Evolutionary conservation across 768 basidiomycete species (phyloP).

Genomic region (Mycena amicta): DNA sequence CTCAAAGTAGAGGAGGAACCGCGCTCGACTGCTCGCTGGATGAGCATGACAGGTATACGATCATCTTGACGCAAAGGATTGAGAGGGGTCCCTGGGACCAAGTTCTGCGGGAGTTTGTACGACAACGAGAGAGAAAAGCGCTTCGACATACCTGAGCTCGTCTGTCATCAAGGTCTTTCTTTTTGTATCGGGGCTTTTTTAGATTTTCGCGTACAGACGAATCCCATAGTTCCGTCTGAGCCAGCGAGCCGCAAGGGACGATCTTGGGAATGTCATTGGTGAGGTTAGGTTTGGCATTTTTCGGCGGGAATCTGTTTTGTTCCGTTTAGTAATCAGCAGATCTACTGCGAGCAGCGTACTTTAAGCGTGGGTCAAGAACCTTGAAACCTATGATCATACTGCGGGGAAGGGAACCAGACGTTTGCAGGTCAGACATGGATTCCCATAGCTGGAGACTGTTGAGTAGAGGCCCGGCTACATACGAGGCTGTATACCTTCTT

Average conservation of each 20-base stretch:
- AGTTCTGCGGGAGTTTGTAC: conserved; percentile 48
- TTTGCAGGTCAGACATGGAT: conserved; percentile 59
- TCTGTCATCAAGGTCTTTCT: conserved; percentile 85
- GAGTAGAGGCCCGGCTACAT: background rate
- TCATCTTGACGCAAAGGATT: conserved; percentile 73
- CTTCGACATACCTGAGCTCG: conserved; percentile 60
- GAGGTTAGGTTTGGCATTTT: conserved; percentile 57
- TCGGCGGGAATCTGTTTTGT: conserved; percentile 84
- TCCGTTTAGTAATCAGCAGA: background rate
- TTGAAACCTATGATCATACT: conserved; percentile 80
- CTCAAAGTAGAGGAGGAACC: conserved; percentile 36
- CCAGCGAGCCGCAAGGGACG: conserved; percentile 60
- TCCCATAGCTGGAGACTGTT: conserved; percentile 62
- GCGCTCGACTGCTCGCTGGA: conserved; percentile 72
- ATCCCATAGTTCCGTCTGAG: conserved; percentile 78
- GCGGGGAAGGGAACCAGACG: conserved; percentile 66
- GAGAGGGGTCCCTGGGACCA: conserved; percentile 77
- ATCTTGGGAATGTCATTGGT: conserved; percentile 35
- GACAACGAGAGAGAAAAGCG: background rate
- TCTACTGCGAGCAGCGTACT: conserved; percentile 46
- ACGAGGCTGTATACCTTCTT: conserved; percentile 46
- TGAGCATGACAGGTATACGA: conserved; percentile 79
- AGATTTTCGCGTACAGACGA: conserved; percentile 52
- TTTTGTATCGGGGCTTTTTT: conserved; percentile 68
- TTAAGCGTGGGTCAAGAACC: conserved; percentile 85